phyloP scores from a whole-genome alignment of 2,329 filamentous ascomycete genomes.

The Drechslerella dactyloides region DNA sequence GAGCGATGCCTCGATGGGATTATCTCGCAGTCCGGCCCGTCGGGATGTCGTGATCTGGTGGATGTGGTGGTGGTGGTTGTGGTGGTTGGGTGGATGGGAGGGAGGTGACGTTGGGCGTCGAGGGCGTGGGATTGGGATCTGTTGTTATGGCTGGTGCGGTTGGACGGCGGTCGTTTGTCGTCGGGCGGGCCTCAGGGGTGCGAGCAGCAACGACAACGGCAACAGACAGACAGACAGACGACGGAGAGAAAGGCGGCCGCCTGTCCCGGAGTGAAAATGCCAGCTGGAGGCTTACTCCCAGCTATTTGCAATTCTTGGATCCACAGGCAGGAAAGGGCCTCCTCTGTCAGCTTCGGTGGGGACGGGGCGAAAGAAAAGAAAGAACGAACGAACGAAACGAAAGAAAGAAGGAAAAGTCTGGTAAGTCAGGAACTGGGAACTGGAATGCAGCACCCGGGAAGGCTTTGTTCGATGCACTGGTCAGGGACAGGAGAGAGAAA shows the following conservation, averaged over 20 bases:
- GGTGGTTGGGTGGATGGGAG: neutral
- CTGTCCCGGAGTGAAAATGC: conserved; percentile 6
- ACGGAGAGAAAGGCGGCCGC: neutral
- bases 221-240: neutral
- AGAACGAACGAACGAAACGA: conserved; percentile 12
- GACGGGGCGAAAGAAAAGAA: conserved; percentile 3
- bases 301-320: neutral
- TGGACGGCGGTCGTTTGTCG: neutral
- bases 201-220: neutral
- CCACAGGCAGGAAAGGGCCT: neutral
- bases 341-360: neutral
- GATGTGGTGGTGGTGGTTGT: neutral
- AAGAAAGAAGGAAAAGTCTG: neutral
- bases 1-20: conserved; percentile 2
- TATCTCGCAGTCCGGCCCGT: neutral
- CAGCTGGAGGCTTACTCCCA: neutral
- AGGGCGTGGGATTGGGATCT: neutral
- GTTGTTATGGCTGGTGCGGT: neutral
- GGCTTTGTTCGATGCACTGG: neutral
- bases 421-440: neutral
- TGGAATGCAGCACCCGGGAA: conserved; percentile 1
- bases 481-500: neutral
- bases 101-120: neutral
- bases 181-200: neutral
- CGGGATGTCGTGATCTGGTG: neutral